These are phyloP conservation scores for Podila verticillata DNA, from an alignment of 192 early-diverging fungal species.

Conservation along the genomic window DNA sequence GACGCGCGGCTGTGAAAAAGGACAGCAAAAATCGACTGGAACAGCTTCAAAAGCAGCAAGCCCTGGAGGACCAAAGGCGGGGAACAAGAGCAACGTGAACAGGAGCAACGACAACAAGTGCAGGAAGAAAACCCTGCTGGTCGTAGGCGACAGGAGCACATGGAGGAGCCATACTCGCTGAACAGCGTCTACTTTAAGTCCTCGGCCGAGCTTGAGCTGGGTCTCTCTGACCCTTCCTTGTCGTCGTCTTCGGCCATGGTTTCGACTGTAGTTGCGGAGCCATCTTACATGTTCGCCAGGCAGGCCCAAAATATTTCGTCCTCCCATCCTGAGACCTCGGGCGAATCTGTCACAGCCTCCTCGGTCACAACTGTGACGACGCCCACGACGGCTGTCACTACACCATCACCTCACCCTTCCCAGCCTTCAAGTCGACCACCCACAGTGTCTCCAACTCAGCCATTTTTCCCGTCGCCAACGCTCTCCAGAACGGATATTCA, in stretches of 20 bases:
- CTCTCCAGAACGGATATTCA: background rate
- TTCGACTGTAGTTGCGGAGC: background rate
- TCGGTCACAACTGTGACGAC: background rate
- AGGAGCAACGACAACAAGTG: background rate
- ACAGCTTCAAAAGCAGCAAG: constrained; percentile 23
- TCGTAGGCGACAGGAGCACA: background rate
- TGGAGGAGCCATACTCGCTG: constrained; percentile 20
- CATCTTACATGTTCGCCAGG: too few species aligned
- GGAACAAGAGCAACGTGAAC: background rate
- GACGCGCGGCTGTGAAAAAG: constrained; percentile 38
- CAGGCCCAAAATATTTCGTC: too few species aligned
- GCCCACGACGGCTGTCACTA: background rate
- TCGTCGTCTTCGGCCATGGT: background rate
- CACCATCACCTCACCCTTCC: background rate
- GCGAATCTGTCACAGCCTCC: background rate
- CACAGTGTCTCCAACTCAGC: background rate
- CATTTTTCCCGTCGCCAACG: background rate
- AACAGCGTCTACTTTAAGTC: constrained; percentile 34
- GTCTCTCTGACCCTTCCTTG: constrained; percentile 1
- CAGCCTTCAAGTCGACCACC: background rate
- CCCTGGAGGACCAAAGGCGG: background rate
- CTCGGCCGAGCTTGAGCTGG: constrained; percentile 15
- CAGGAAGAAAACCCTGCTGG: background rate
- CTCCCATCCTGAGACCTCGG: background rate
- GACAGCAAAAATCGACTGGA: constrained; percentile 24